These are phyloP conservation scores for Platanthera guangdongensis DNA, from an alignment of 106 monocot genomes.

Conservation along the genomic window DNA sequence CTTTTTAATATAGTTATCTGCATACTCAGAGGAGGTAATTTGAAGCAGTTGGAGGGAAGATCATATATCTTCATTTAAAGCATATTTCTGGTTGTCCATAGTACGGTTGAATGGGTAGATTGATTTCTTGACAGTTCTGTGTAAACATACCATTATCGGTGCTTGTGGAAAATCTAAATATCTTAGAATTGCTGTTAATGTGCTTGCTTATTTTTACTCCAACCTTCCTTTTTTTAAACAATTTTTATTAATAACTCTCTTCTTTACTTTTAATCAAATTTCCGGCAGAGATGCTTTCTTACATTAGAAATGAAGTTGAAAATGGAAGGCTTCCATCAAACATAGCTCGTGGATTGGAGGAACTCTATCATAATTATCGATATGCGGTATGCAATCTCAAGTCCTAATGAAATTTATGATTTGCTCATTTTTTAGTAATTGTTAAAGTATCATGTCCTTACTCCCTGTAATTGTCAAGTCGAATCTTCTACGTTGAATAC, in stretches of 20 bases:
- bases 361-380: constrained; percentile 60
- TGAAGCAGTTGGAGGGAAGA: neutral
- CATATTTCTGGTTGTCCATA: neutral
- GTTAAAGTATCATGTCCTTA: neutral
- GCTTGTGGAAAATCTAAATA: neutral
- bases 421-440: neutral
- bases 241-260: neutral
- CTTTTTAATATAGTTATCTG: neutral
- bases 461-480: neutral
- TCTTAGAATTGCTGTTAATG: neutral
- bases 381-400: constrained; percentile 51
- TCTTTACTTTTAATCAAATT: constrained; percentile 9
- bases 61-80: neutral
- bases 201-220: neutral
- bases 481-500: neutral
- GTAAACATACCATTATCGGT: neutral
- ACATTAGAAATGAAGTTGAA: constrained; percentile 59
- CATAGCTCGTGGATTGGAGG: constrained; percentile 57
- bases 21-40: neutral
- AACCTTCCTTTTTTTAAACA: neutral
- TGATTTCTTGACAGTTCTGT: neutral
- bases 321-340: constrained; percentile 52
- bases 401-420: neutral
- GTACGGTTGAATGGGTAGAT: neutral
- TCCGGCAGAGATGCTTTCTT: constrained; percentile 57